Base-by-base conservation (phyloP, 2,329 filamentous ascomycete species). In the Claviceps cyperi region DNA sequence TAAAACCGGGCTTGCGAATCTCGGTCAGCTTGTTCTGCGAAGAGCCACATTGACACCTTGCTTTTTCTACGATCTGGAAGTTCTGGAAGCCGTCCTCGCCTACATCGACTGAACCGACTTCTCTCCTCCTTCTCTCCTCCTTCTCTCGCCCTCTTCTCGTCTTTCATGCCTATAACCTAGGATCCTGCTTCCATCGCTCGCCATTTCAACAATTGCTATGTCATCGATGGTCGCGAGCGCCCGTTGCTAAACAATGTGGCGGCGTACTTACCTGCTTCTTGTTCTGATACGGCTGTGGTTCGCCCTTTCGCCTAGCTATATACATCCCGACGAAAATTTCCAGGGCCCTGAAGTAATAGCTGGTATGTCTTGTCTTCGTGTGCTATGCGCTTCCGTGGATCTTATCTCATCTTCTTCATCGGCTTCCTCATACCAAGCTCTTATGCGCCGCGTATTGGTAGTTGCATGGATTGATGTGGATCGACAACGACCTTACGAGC, bases 241-340 rank as follows among this genome's bases (percentile, higher is more conserved):
- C 46, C 46, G 51, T 49, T 48, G 51, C 40, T 53, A 51, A 54
- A 54, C 59, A 59, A 96, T 96, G 91, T 95, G 88, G 89, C 81
- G 90, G 74, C 83, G 90, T 67, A 79, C 83, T 55, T 95, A 95
- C 69, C 74, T 97, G 55, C 70, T 94, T 51, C 75, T 98, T 59
- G 75, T 94, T 61, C 73, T 92, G 58, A 80, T 95, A 61, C 84
- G 92, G 67, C 76, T 97, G 62, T 97, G 91, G 78, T 91, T 97
- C 66, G 91, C 92, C 53, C 72, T 97, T 56, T 90, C 85, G 55
- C 86, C 92, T 52, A 97, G 91, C 74, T 98, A 98, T 67, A 79
- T 98, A 45, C 92, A 98, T 66, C 92, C 92, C 5, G 92, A 98
- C 71, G 92, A 98, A 75, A 92, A 97, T 73, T 98, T 98, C 62